Percentiles rank a stretch among this genome's conserved stretches.
Evolutionary conservation across 345 rosid species (phyloP).

Genomic region (Chamaenerion angustifolium): DNA sequence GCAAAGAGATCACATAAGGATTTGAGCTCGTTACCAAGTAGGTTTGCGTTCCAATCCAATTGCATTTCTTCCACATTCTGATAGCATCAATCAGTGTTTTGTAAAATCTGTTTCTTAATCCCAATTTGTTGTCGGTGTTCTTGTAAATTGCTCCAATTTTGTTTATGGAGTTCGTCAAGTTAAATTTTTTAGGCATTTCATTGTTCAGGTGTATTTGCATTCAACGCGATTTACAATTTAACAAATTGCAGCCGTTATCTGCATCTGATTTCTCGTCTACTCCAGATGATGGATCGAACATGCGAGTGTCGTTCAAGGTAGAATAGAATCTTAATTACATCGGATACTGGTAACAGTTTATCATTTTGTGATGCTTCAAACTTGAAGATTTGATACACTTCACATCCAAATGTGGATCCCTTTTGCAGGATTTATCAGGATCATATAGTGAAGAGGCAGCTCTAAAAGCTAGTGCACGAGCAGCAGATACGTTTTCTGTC

Average conservation of each 20-base stretch:
- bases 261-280: conserved; percentile 27
- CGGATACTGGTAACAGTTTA: background rate
- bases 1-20: conserved; percentile 22
- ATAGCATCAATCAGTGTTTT: background rate
- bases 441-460: conserved; percentile 51
- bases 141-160: no score
- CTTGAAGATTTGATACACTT: background rate
- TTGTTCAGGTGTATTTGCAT: no score
- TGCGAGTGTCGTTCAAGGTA: conserved; percentile 46
- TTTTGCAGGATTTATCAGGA: conserved; percentile 34
- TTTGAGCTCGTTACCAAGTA: conserved; percentile 30
- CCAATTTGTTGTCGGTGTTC: background rate
- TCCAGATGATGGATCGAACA: conserved; percentile 16
- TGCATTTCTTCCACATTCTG: background rate
- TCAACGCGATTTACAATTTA: background rate
- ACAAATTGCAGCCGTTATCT: conserved; percentile 28
- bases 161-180: background rate
- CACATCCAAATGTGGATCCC: background rate
- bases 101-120: background rate
- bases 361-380: background rate
- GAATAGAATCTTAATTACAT: background rate
- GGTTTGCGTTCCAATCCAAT: conserved; percentile 9
- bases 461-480: no score
- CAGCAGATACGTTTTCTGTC: no score
- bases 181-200: background rate